Percentiles rank a stretch among this genome's conserved stretches.
Evolutionary conservation across 2,329 filamentous ascomycete species (phyloP).

Genomic region (Penicillium sp.): DNA sequence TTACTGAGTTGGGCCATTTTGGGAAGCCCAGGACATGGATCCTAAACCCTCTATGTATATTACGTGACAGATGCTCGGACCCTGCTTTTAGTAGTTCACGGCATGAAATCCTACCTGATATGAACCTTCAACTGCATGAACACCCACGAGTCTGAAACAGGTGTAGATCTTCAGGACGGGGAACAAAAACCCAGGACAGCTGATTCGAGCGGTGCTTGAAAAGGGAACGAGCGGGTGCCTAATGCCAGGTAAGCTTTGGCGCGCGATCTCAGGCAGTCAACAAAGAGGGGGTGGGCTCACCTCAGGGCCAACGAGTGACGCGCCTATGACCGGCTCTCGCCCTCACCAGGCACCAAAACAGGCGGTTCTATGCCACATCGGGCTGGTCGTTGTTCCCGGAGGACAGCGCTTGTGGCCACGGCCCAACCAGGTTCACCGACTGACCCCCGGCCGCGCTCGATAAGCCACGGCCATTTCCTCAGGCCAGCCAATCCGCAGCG

Average conservation of each 20-base stretch:
- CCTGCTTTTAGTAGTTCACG: background rate
- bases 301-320: slow-evolving; percentile 13
- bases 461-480: slow-evolving; percentile 23
- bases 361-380: slow-evolving; percentile 12
- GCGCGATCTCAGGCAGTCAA: background rate
- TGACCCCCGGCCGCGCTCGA: slow-evolving; percentile 13
- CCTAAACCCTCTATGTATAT: slow-evolving; percentile 4
- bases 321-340: slow-evolving; percentile 18
- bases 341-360: slow-evolving; percentile 14
- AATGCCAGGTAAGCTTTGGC: slow-evolving; percentile 1
- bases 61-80: slow-evolving; percentile 3
- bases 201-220: background rate
- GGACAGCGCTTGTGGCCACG: slow-evolving; percentile 20
- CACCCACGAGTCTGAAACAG: background rate
- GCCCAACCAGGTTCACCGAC: slow-evolving; percentile 22
- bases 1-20: slow-evolving; percentile 18
- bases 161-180: slow-evolving; percentile 4
- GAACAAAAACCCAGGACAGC: background rate
- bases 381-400: slow-evolving; percentile 3
- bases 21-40: slow-evolving; percentile 1
- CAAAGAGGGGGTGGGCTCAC: background rate
- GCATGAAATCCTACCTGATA: slow-evolving; percentile 3
- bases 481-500: slow-evolving; percentile 18
- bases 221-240: background rate
- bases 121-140: background rate